Percentiles rank a stretch among this genome's conserved stretches.
Evolutionary conservation across 2,329 filamentous ascomycete species (phyloP).

Genomic region (Phyllosticta citriasiana): DNA sequence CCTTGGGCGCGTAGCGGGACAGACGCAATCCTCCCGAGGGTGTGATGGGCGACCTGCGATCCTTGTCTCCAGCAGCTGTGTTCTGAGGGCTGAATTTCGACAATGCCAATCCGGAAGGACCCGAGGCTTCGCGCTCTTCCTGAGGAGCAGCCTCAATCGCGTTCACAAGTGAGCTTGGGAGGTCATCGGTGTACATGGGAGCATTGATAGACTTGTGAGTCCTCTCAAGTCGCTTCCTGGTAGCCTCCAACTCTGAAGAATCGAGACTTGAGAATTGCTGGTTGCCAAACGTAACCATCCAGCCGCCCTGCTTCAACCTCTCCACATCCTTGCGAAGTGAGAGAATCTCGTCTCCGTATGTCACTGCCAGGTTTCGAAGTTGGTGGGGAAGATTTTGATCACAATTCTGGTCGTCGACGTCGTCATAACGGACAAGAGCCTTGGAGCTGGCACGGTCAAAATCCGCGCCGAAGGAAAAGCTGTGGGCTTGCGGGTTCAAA

Average conservation of each 20-base stretch:
- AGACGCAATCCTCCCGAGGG: neutral
- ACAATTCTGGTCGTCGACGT: neutral
- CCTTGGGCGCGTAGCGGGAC: neutral
- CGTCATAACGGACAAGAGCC: neutral
- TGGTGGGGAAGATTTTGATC: neutral
- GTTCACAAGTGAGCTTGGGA: neutral
- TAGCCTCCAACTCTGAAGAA: neutral
- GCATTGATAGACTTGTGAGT: neutral
- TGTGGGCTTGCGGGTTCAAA: neutral
- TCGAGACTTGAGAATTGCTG: neutral
- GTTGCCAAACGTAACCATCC: conserved; percentile 15
- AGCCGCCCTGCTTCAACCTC: conserved; percentile 15
- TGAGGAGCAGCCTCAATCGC: neutral
- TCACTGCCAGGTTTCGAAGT: neutral
- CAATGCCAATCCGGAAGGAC: neutral
- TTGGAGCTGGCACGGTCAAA: neutral
- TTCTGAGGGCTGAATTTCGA: neutral
- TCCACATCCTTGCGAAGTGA: conserved; percentile 14
- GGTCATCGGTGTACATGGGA: neutral
- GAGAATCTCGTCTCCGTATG: neutral
- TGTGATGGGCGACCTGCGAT: neutral
- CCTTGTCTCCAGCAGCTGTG: neutral
- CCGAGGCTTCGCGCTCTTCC: neutral
- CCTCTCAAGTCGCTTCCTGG: neutral
- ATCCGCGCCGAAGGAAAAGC: neutral